A percentile compares a stretch with the other conserved stretches of the same genome.
These are phyloP conservation scores for Postia placenta DNA, from an alignment of 768 basidiomycete genomes.

Conservation along the genomic window DNA sequence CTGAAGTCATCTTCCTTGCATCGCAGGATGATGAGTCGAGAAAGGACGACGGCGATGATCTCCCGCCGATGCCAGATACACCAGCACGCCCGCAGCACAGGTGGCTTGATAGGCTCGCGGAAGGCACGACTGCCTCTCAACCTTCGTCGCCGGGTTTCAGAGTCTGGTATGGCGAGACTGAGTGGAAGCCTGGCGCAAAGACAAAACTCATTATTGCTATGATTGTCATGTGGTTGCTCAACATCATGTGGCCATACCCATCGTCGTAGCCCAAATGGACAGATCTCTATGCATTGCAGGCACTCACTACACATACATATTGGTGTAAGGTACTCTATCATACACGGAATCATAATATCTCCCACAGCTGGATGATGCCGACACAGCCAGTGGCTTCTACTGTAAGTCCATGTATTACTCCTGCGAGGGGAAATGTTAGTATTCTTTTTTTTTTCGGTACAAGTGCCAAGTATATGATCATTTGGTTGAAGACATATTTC, in stretches of 20 bases:
- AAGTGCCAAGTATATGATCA: constrained; percentile 23
- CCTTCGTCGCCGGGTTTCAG: constrained; percentile 23
- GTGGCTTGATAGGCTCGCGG: constrained; percentile 48
- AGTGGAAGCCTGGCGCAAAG: constrained; percentile 35
- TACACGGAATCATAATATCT: neutral
- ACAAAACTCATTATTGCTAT: constrained; percentile 36
- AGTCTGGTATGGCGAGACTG: constrained; percentile 25
- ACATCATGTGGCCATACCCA: constrained; percentile 48
- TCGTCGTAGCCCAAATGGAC: neutral
- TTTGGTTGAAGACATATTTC: constrained; percentile 31
- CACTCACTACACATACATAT: neutral
- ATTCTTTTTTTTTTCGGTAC: no score
- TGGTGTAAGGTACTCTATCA: no score
- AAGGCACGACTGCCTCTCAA: constrained; percentile 21
- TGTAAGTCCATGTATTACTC: no score
- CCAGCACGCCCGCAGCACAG: constrained; percentile 31
- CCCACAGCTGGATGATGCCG: no score
- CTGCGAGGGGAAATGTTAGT: no score
- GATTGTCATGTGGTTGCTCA: constrained; percentile 57
- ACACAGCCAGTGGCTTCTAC: constrained; percentile 1
- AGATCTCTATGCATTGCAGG: neutral
- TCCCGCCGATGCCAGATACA: constrained; percentile 33
- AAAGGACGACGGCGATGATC: constrained; percentile 26
- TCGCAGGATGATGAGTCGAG: constrained; percentile 9
- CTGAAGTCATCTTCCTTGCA: constrained; percentile 19